phyloP scores from a whole-genome alignment of 805 yeast species.

The Candida nemodendra region DNA sequence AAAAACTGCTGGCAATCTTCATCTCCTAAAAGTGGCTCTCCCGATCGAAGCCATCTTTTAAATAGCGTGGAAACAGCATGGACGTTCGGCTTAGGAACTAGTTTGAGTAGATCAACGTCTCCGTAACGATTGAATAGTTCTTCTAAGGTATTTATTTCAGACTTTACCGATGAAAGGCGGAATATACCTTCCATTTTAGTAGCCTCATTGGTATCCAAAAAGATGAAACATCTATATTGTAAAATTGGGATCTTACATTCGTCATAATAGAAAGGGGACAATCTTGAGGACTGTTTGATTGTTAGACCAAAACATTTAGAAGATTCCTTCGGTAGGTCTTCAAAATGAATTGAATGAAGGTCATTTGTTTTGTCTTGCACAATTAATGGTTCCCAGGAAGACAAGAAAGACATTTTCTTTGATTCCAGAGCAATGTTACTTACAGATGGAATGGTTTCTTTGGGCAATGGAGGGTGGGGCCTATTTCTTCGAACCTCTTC shows the following conservation, averaged over 20 bases:
- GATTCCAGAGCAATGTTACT: neutral
- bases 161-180: slow-evolving; percentile 56
- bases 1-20: slow-evolving; percentile 19
- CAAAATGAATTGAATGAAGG: too few species aligned
- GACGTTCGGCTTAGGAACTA: slow-evolving; percentile 48
- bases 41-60: slow-evolving; percentile 72
- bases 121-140: slow-evolving; percentile 13
- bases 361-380: neutral
- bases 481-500: neutral
- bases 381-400: slow-evolving; percentile 2
- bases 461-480: neutral
- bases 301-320: slow-evolving; percentile 56
- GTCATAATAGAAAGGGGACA: slow-evolving; percentile 48
- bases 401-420: neutral
- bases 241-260: slow-evolving; percentile 61
- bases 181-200: slow-evolving; percentile 80
- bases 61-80: slow-evolving; percentile 81
- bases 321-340: slow-evolving; percentile 1
- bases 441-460: too few species aligned
- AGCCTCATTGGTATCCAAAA: slow-evolving; percentile 60
- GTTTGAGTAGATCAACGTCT: slow-evolving; percentile 14
- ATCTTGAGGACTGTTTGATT: slow-evolving; percentile 42
- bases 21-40: slow-evolving; percentile 11
- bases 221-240: slow-evolving; percentile 68
- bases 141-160: slow-evolving; percentile 16